Percentiles rank a stretch among this genome's conserved stretches.
phyloP scores from a whole-genome alignment of 1,139 yeast genomes.

The Suhomyces wounanorum region DNA sequence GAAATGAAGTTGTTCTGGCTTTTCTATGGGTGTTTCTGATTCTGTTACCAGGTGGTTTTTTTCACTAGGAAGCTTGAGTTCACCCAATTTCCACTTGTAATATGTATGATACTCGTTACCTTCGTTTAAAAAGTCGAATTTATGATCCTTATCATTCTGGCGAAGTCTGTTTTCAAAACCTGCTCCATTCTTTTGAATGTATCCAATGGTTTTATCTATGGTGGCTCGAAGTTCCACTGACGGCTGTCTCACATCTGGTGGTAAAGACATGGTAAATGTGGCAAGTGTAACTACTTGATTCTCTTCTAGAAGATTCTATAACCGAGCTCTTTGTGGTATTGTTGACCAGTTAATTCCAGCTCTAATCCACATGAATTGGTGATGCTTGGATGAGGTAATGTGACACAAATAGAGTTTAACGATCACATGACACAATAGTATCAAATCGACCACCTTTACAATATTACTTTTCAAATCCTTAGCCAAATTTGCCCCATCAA shows the following conservation, averaged over 20 bases:
- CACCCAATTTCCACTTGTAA: slow-evolving; percentile 46
- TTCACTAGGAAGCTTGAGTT: not conserved
- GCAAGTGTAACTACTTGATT: too few species aligned
- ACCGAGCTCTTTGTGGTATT: too few species aligned
- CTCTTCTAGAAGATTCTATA: too few species aligned
- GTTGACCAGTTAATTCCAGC: not conserved
- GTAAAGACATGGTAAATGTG: not conserved
- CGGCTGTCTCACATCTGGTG: not conserved
- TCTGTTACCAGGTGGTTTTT: not conserved
- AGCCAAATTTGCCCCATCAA: not conserved
- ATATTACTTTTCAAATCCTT: not conserved
- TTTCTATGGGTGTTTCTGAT: slow-evolving; percentile 2
- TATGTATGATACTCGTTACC: slow-evolving; percentile 58
- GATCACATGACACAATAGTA: not conserved
- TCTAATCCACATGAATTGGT: not conserved
- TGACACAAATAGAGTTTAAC: not conserved
- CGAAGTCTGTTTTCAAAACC: slow-evolving; percentile 64
- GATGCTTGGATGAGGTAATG: not conserved
- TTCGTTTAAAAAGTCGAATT: slow-evolving; percentile 63
- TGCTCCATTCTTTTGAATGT: slow-evolving; percentile 68
- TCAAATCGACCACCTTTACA: not conserved
- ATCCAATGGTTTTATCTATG: slow-evolving; percentile 72
- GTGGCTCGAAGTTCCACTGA: slow-evolving; percentile 25
- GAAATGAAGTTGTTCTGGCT: slow-evolving; percentile 49
- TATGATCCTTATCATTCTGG: slow-evolving; percentile 48